Base-by-base conservation (phyloP, 768 basidiomycete genomes). In the Boletales sp. region DNA sequence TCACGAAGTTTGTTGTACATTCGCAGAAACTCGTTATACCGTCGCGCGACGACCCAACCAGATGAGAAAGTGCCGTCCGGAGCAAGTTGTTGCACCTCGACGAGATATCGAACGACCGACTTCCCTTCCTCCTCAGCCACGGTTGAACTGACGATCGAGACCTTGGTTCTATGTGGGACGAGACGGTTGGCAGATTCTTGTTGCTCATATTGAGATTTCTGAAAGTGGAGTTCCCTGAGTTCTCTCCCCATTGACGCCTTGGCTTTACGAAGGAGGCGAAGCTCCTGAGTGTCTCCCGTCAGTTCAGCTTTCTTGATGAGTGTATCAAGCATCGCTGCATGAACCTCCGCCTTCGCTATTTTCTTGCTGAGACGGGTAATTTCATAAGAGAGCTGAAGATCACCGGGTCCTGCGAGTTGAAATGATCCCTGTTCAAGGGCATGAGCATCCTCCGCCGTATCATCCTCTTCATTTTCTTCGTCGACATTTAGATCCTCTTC, bases 231-330 rank as follows among this genome's bases (percentile, higher is more conserved):
- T 60, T 92, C 86, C 30, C 94, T 77, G 36, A 94, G 72, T 61
- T 98, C 94, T 49, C 91, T 75, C 14, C 75, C 80, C 72, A 98
- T 80, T 0, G 90, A 82, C 9, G 85, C 78, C 64, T 87, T 90
- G 2, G 93, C 94, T 59, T 83, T 87, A 52, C 75, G 80, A 42
- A 98, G 80, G 39, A 98, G 77, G 50, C 79, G 80, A 18, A 95
- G 78, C 68, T 98, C 94, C 59, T 87, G 84, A 2, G 80, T 82
- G 62, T 91, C 93, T 0, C 94, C 96, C 5, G 90, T 91, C 35
- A 98, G 72, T 62, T 98, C 96, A 1, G 96, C 96, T 66, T 95
- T 94, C 60, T 90, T 90, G 61, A 96, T 91, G 39, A 98, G 73
- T 1, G 84, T 88, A 52, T 90, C 86, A 5, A 99, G 78, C 73